Evolutionary conservation across 169 alveolate species (phyloP).

Genomic region (Plasmodium malariae): DNA sequence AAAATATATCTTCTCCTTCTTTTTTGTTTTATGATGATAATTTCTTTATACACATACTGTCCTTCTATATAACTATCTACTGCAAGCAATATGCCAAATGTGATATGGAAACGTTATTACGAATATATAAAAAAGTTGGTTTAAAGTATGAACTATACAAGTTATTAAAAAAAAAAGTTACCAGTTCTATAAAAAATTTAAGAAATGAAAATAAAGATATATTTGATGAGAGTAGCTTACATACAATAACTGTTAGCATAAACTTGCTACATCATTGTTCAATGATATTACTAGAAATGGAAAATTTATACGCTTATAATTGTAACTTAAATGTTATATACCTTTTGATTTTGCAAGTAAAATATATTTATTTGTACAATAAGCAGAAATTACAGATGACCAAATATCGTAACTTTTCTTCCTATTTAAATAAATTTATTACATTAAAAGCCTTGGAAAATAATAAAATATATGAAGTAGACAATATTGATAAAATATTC

Average conservation of each 20-base stretch:
- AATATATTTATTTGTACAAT: constrained; percentile 48
- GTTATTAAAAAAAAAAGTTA: constrained; percentile 10
- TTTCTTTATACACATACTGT: constrained; percentile 23
- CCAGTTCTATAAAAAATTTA: constrained; percentile 14
- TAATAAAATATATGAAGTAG: constrained; percentile 13
- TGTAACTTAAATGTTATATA: constrained; percentile 24
- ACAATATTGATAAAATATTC: constrained; percentile 20
- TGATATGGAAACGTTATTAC: constrained; percentile 27
- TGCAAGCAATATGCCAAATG: constrained; percentile 23
- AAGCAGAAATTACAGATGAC: constrained; percentile 20
- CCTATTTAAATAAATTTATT: constrained; percentile 31
- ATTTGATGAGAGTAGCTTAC: constrained; percentile 5
- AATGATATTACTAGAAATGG: constrained; percentile 39
- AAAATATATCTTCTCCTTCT: background rate
- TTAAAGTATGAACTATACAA: constrained; percentile 52
- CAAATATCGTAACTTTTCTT: constrained; percentile 10
- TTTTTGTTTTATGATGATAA: constrained; percentile 49
- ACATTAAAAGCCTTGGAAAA: background rate
- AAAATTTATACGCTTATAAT: constrained; percentile 23
- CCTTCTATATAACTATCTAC: constrained; percentile 26
- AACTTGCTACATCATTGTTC: constrained; percentile 63
- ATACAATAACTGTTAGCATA: constrained; percentile 41
- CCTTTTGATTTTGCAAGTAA: constrained; percentile 55
- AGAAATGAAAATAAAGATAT: constrained; percentile 24
- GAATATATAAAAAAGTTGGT: constrained; percentile 42